A percentile compares a stretch with the other conserved stretches of the same genome.
Evolutionary conservation across 225 moss, liverwort and hornwort genomes (phyloP).

Genomic region (Sphagnum contortum): DNA sequence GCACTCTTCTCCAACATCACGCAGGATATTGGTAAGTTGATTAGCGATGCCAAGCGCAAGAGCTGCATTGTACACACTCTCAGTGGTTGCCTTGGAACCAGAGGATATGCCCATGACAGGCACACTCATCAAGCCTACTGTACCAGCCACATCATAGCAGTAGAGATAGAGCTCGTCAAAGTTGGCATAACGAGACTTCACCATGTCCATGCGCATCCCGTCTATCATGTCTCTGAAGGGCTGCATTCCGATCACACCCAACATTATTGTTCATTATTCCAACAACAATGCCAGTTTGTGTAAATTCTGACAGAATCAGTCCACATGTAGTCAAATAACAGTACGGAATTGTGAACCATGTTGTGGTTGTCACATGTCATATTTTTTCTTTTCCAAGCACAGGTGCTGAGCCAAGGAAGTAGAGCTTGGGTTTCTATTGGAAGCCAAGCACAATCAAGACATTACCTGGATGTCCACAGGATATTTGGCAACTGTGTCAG

Average conservation of each 20-base stretch:
- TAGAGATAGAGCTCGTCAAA: conserved; percentile 92
- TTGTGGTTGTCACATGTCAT: too few relatives aligned
- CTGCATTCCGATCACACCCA: conserved; percentile 15
- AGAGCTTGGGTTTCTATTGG: too few relatives aligned
- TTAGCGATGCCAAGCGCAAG: conserved; percentile 85
- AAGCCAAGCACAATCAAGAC: too few relatives aligned
- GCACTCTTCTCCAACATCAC: conserved; percentile 98
- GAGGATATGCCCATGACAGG: conserved; percentile 87
- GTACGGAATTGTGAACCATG: too few relatives aligned
- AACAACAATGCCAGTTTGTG: too few relatives aligned
- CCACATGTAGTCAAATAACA: too few relatives aligned
- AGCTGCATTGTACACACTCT: conserved; percentile 78
- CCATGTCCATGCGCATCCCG: conserved; percentile 92
- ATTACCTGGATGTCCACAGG: conserved; percentile 92
- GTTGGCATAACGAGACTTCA: conserved; percentile 74
- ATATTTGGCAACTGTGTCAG: conserved; percentile 72
- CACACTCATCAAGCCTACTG: conserved; percentile 96
- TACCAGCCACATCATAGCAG: conserved; percentile 95
- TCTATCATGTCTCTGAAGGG: conserved; percentile 96
- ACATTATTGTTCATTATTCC: too few relatives aligned
- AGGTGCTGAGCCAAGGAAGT: too few relatives aligned
- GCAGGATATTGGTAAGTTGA: conserved; percentile 90
- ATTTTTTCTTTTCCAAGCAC: too few relatives aligned
- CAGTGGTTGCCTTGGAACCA: conserved; percentile 64
- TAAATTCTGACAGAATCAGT: too few relatives aligned